These are phyloP conservation scores for Physcomitrium patens DNA, from an alignment of 225 moss, liverwort and hornwort species.

Conservation along the genomic window DNA sequence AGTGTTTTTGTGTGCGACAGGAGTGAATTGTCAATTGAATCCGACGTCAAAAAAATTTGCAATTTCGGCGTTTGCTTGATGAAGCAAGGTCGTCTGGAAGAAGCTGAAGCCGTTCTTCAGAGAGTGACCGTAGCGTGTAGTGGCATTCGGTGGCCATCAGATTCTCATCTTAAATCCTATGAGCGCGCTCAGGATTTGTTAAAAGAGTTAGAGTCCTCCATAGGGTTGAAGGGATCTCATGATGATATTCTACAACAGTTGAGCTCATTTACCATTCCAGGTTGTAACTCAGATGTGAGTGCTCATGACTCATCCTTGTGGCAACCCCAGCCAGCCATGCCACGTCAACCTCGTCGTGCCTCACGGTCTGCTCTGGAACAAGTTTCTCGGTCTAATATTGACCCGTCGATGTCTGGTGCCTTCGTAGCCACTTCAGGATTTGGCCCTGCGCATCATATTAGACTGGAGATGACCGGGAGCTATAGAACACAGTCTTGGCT, in stretches of 20 bases:
- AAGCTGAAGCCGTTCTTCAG: constrained; percentile 81
- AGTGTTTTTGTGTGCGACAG: constrained; percentile 34
- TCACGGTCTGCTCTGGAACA: constrained; percentile 43
- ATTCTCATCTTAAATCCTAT: constrained; percentile 90
- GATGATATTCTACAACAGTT: constrained; percentile 21
- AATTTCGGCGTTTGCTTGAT: constrained; percentile 94
- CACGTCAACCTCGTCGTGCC: constrained; percentile 53
- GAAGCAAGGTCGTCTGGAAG: constrained; percentile 88
- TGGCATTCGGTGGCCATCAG: constrained; percentile 80
- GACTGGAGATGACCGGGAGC: constrained; percentile 9
- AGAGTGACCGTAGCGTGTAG: constrained; percentile 74
- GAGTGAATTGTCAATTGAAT: constrained; percentile 88
- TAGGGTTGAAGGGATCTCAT: constrained; percentile 35
- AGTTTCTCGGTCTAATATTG: constrained; percentile 25
- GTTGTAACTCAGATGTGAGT: constrained; percentile 22
- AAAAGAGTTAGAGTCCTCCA: constrained; percentile 74
- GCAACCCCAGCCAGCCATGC: constrained; percentile 71
- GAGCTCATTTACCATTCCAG: constrained; percentile 43
- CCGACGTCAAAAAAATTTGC: constrained; percentile 97
- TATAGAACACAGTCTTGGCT: constrained; percentile 43
- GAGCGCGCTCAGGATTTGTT: constrained; percentile 98
- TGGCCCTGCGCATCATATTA: constrained; percentile 44
- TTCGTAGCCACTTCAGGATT: constrained; percentile 87
- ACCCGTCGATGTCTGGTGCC: constrained; percentile 58
- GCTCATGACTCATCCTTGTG: constrained; percentile 57